Evolutionary conservation across 2,329 filamentous ascomycete species (phyloP).

Genomic region (Volutella citrinella): DNA sequence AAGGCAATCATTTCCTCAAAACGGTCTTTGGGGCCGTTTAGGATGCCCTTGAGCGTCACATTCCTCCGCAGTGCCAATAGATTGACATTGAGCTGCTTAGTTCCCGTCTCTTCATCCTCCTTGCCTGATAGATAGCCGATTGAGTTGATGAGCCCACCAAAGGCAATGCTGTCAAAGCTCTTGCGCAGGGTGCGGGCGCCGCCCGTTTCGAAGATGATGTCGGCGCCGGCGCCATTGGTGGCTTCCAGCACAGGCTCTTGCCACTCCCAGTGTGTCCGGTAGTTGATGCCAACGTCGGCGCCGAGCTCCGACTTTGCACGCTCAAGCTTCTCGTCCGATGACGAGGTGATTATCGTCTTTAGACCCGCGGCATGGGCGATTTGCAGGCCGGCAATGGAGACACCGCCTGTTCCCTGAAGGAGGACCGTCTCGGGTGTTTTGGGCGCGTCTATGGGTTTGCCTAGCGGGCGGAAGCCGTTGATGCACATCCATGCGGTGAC

Average conservation of each 20-base stretch:
- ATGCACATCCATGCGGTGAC: slow-evolving; percentile 66
- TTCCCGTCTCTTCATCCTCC: slow-evolving; percentile 45
- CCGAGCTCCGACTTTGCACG: slow-evolving; percentile 44
- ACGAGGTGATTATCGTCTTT: slow-evolving; percentile 51
- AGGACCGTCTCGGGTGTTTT: slow-evolving; percentile 36
- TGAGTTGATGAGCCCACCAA: slow-evolving; percentile 52
- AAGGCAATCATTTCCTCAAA: slow-evolving; percentile 53
- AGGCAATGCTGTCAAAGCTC: slow-evolving; percentile 51
- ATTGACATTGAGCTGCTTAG: slow-evolving; percentile 56
- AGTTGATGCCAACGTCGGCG: slow-evolving; percentile 54
- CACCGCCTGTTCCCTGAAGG: slow-evolving; percentile 54
- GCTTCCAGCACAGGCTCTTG: slow-evolving; percentile 44
- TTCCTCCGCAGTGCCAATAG: slow-evolving; percentile 47
- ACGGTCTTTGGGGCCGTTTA: slow-evolving; percentile 56
- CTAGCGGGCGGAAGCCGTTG: slow-evolving; percentile 56
- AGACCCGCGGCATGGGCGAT: slow-evolving; percentile 52
- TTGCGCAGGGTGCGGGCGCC: slow-evolving; percentile 50
- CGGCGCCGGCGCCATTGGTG: slow-evolving; percentile 45
- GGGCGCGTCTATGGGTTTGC: slow-evolving; percentile 34
- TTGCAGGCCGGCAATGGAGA: slow-evolving; percentile 49
- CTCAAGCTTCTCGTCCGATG: slow-evolving; percentile 49
- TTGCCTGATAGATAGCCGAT: slow-evolving; percentile 52
- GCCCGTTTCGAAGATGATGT: slow-evolving; percentile 55
- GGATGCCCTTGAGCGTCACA: slow-evolving; percentile 50
- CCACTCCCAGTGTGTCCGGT: slow-evolving; percentile 51